phyloP scores from a whole-genome alignment of 1,139 yeast species.

The Yamadazyma sp. region DNA sequence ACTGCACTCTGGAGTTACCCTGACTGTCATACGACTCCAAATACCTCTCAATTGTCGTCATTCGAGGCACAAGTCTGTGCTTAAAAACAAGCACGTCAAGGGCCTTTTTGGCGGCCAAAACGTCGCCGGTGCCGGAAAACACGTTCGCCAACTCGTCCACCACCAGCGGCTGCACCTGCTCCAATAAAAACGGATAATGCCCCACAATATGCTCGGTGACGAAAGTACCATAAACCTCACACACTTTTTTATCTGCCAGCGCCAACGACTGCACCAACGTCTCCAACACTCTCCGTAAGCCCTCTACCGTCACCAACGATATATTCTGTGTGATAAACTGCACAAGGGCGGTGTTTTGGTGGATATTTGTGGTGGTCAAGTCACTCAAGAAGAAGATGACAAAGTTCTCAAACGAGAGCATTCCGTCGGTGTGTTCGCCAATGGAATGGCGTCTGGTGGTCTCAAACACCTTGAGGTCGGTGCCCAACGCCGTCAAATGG shows the following conservation, averaged over 20 bases:
- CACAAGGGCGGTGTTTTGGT: constrained; percentile 15
- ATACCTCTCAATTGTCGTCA: constrained; percentile 23
- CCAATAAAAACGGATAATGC: constrained; percentile 14
- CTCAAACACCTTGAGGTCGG: constrained; percentile 19
- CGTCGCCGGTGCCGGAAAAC: constrained; percentile 15
- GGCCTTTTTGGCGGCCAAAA: constrained; percentile 18
- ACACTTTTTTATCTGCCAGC: not conserved
- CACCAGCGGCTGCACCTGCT: constrained; percentile 19
- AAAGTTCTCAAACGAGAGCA: constrained; percentile 23
- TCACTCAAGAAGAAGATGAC: constrained; percentile 19
- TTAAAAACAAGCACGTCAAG: constrained; percentile 20
- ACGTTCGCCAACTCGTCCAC: constrained; percentile 30
- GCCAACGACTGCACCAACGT: constrained; percentile 5
- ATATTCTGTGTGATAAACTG: constrained; percentile 18
- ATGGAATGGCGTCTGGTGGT: constrained; percentile 17
- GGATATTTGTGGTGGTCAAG: constrained; percentile 1
- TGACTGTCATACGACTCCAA: constrained; percentile 15
- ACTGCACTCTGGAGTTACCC: constrained; percentile 1
- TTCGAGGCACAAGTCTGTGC: constrained; percentile 25
- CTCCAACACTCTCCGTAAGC: constrained; percentile 16
- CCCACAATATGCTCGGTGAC: constrained; percentile 2
- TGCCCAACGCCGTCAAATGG: constrained; percentile 17
- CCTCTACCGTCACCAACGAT: constrained; percentile 19
- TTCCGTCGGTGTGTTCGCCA: constrained; percentile 16
- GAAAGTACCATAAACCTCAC: constrained; percentile 4